Percentiles rank a stretch among this genome's conserved stretches.
Conservation (phyloP, 108 stramenopile genomes). For the Nannochloropsis gaditana region DNA sequence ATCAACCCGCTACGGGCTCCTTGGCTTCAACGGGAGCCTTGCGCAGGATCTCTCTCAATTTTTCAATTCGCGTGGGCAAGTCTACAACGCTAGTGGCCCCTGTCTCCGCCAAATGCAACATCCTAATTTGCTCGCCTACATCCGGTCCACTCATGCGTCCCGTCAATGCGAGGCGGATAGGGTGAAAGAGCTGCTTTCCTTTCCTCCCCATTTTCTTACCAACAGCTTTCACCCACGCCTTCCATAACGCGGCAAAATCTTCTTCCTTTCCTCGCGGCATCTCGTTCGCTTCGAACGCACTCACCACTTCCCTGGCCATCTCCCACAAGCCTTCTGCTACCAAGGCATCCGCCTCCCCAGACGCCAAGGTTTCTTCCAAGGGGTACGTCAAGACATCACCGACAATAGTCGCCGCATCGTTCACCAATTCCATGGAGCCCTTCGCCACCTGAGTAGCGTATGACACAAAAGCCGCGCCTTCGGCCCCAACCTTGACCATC, state of each 20-base stretch:
- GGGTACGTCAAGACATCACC: slow-evolving; percentile 69
- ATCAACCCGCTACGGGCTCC: background rate
- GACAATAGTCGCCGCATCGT: slow-evolving; percentile 74
- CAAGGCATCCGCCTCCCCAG: slow-evolving; percentile 51
- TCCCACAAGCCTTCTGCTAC: slow-evolving; percentile 38
- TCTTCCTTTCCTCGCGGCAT: slow-evolving; percentile 48
- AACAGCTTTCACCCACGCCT: slow-evolving; percentile 70
- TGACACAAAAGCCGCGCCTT: slow-evolving; percentile 57
- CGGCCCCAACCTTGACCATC: slow-evolving; percentile 42
- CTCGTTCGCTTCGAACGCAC: slow-evolving; percentile 63
- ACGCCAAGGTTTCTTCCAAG: slow-evolving; percentile 61
- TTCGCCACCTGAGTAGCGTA: slow-evolving; percentile 72
- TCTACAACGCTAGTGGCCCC: background rate
- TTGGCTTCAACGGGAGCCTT: background rate
- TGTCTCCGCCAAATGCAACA: slow-evolving; percentile 57
- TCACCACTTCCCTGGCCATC: slow-evolving; percentile 58
- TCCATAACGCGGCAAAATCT: slow-evolving; percentile 56
- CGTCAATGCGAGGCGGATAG: slow-evolving; percentile 80
- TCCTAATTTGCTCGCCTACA: slow-evolving; percentile 80
- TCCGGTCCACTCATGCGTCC: slow-evolving; percentile 95
- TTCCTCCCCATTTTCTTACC: slow-evolving; percentile 75
- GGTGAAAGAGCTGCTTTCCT: slow-evolving; percentile 87
- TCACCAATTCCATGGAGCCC: slow-evolving; percentile 82
- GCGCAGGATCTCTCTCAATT: background rate
- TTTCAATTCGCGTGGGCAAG: background rate